Percentiles rank a stretch among this genome's conserved stretches.
These are phyloP conservation scores for Trichoderma sp. DNA, from an alignment of 2,329 filamentous ascomycete species.

Conservation along the genomic window DNA sequence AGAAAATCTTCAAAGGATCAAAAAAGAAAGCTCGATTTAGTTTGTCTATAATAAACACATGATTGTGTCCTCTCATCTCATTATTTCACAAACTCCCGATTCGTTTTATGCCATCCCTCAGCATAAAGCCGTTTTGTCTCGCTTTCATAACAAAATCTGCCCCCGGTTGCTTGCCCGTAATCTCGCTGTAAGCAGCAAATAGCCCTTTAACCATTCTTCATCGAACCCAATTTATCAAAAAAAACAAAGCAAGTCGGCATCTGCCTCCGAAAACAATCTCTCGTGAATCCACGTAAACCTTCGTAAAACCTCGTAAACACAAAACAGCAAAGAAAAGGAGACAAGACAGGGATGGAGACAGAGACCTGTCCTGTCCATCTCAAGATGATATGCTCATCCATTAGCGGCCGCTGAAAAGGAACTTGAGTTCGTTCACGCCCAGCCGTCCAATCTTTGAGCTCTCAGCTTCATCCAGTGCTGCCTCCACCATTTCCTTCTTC, in stretches of 20 bases:
- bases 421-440: slow-evolving; percentile 65
- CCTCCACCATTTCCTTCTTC: slow-evolving; percentile 75
- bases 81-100: background rate
- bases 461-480: slow-evolving; percentile 76
- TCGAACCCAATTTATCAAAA: background rate
- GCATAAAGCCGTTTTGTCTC: background rate
- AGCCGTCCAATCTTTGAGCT: slow-evolving; percentile 67
- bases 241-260: background rate
- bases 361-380: background rate
- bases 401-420: slow-evolving; percentile 55
- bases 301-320: background rate
- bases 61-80: background rate
- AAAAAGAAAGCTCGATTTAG: background rate
- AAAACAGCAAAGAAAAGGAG: background rate
- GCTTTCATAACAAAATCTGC: background rate
- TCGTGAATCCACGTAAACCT: background rate
- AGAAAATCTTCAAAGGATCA: background rate
- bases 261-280: background rate
- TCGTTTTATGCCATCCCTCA: background rate
- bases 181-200: background rate
- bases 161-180: background rate
- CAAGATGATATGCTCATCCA: background rate
- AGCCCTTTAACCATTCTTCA: background rate
- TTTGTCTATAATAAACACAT: background rate
- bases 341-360: background rate